Base-by-base conservation (phyloP, 805 yeast genomes). In the Candida arabinofermentans region DNA sequence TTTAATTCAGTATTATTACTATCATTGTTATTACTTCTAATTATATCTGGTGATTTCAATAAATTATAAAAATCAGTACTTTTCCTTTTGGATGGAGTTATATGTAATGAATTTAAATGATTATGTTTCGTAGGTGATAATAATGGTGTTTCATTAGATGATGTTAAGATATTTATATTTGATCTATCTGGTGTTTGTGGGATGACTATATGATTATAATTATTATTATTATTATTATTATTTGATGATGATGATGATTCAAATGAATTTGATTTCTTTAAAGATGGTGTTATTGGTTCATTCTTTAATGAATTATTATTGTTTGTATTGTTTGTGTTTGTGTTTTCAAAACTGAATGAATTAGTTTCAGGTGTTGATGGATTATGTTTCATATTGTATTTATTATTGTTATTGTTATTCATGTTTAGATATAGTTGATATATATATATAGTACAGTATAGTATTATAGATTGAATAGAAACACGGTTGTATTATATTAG, bases 1-100 rank as follows among this genome's bases (percentile, higher is more conserved):
- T 63, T 65, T 23, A 61, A 36, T 32, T 48, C 55, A 13, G 33
- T 41, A 13, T 47, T 47, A 34, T 27, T 44, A n/a, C n/a, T n/a
- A n/a, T n/a, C n/a, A n/a, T n/a, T n/a, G n/a, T n/a, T n/a, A n/a
- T n/a, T n/a, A n/a, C n/a, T n/a, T 37, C 56, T 40, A 34, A 32
- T 44, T 24, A 39, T 53, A 24, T 63, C 68, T 4, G 70, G 70
- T 3, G 69, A 61, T 45, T 61, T 64, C 17, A 65, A 47, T 16
- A 65, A 49, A 24, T 59, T 48, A 47, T 65, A 65, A 31, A 65
- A 62, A 46, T 65, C 70, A 2, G 61, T 58, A 31, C 61, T 55
- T 17, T 54, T 53, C 17, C 68, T 47, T 41, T 61, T 63, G 21
- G 60, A 55, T 3, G 66, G 63, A 2, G 67, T 53, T 27, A 51